These are phyloP conservation scores for Xylariomycetidae sp. DNA, from an alignment of 2,329 filamentous ascomycete genomes.

Conservation along the genomic window DNA sequence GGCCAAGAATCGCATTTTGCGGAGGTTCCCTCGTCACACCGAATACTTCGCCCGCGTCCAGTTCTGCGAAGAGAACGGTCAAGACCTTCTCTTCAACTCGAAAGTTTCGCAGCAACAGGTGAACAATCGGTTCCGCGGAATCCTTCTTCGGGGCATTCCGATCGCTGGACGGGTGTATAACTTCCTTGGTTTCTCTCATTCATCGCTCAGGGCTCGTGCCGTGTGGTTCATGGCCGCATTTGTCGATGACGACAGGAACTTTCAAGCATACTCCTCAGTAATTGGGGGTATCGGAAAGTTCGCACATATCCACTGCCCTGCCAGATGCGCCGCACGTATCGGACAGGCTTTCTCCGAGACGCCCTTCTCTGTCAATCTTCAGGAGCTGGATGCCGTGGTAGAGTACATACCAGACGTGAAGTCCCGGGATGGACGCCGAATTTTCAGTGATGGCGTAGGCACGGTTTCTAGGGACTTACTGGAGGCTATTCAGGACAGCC, in stretches of 20 bases:
- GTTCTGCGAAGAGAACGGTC: slow-evolving; percentile 69
- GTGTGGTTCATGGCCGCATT: slow-evolving; percentile 57
- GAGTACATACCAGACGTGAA: slow-evolving; percentile 45
- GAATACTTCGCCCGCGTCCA: slow-evolving; percentile 64
- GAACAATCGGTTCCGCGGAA: slow-evolving; percentile 51
- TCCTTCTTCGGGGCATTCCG: slow-evolving; percentile 53
- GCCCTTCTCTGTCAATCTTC: slow-evolving; percentile 51
- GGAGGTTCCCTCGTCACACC: slow-evolving; percentile 53
- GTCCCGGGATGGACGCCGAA: slow-evolving; percentile 39
- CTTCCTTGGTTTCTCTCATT: slow-evolving; percentile 76
- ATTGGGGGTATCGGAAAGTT: slow-evolving; percentile 47
- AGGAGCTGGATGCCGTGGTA: slow-evolving; percentile 29
- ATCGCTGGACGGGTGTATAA: slow-evolving; percentile 57
- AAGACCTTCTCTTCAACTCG: slow-evolving; percentile 53
- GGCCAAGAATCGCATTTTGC: slow-evolving; percentile 63
- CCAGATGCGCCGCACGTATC: slow-evolving; percentile 53
- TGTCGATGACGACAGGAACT: slow-evolving; percentile 23
- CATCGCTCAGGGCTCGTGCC: slow-evolving; percentile 64
- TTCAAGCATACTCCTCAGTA: slow-evolving; percentile 36
- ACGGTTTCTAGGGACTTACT: slow-evolving; percentile 60
- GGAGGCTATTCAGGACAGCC: slow-evolving; percentile 49
- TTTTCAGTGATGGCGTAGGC: slow-evolving; percentile 77
- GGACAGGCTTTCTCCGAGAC: slow-evolving; percentile 72
- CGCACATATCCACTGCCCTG: slow-evolving; percentile 42
- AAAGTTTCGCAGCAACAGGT: slow-evolving; percentile 43